These are phyloP conservation scores for Exobasidium cylindrosporum DNA, from an alignment of 1,284 basidiomycete genomes.

Conservation along the genomic window DNA sequence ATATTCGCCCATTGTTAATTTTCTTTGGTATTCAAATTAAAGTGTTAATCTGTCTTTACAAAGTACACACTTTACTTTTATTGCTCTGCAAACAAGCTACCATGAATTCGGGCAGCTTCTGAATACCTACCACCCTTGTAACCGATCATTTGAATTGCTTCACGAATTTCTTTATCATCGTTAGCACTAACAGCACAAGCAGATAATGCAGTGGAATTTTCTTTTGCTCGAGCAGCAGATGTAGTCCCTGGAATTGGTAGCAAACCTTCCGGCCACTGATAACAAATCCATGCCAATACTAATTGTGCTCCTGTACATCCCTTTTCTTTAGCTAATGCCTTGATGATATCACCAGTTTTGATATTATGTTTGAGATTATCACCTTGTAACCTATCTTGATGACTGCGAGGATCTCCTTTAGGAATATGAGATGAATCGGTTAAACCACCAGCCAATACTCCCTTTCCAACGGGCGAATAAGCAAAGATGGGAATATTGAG, in stretches of 20 bases:
- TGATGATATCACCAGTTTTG: conserved; percentile 60
- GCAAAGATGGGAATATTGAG: conserved; percentile 63
- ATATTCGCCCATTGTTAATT: too few species aligned
- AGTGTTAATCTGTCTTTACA: too few species aligned
- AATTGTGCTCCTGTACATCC: conserved; percentile 62
- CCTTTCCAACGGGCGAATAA: conserved; percentile 65
- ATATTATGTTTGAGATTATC: conserved; percentile 66
- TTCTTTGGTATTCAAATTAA: too few species aligned
- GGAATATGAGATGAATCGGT: conserved; percentile 62
- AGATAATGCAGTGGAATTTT: conserved; percentile 24
- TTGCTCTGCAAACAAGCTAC: neutral
- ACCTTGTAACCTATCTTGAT: conserved; percentile 54
- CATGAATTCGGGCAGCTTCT: neutral
- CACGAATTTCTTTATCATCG: neutral
- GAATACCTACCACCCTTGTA: neutral
- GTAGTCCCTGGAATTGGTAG: conserved; percentile 61
- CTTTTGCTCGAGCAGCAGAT: conserved; percentile 48
- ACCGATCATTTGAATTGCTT: neutral
- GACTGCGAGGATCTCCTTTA: conserved; percentile 60
- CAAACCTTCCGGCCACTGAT: conserved; percentile 61
- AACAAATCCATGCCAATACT: conserved; percentile 63
- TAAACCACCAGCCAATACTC: conserved; percentile 64
- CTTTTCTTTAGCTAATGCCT: conserved; percentile 26
- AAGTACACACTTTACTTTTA: too few species aligned
- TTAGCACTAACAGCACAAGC: neutral